Evolutionary conservation across 1,284 basidiomycete species (phyloP), one percentile per base, ranked within the genome.

Genomic region (Paramarasmius palmivorus): DNA sequence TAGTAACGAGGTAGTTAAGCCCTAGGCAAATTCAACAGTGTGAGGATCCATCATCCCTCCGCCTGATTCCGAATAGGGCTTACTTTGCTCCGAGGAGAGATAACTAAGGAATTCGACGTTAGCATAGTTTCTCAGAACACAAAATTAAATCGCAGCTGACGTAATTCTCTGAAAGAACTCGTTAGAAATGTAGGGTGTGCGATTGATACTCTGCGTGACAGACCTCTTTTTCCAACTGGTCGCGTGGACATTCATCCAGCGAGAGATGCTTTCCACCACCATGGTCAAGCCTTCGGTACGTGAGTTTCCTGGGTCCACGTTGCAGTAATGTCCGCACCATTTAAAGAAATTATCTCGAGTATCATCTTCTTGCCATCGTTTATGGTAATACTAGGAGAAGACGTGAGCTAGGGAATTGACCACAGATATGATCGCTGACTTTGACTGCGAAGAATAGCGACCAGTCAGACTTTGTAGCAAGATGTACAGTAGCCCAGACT

Each of bases 291-390:
- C 88, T 90, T 35, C 4, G 40, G 8, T 34, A 44, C 22, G n/a
- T 23, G 23, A 3, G n/a, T 12, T 9, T 46, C 25, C n/a, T 37
- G 15, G 25, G 12, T 20, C 20, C 32, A 35, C 1, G 4, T 20
- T 32, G 19, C n/a, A 22, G 3, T 9, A 46, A 12, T 14, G 12
- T 52, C 68, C 46, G 26, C 55, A 82, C 84, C 87, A 90, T 61
- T 75, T 73, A 69, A 90, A 91, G 65, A 91, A 90, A 65, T 89
- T 90, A 50, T 88, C 83, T 22, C 63, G 63, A 0, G 86, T 88
- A 57, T 88, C 79, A 4, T 78, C 75, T 48, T 81, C 74, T 60
- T 82, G 75, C 88, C 88, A 91, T 45, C 68, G 68, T 54, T 68
- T 70, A 63, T 87, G 83, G 62, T 88, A 89, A 64, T 73, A 85